Evolutionary conservation across 441 rosid genomes (phyloP).

Genomic region (Rhodomyrtus psidioides): DNA sequence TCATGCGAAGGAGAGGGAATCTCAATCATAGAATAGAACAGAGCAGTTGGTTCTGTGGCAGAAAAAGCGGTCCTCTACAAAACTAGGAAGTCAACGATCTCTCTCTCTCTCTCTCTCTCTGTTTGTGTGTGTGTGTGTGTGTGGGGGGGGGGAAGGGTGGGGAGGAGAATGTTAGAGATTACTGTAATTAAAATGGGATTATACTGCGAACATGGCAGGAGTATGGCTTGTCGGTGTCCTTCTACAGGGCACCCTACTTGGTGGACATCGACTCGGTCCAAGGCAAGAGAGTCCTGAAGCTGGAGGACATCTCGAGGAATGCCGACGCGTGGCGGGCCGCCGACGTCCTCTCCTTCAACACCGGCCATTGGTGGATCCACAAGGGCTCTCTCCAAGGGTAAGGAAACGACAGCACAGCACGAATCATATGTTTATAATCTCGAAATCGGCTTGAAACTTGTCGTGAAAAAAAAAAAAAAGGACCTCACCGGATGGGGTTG

Average conservation of each 20-base stretch:
- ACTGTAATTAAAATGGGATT: background rate
- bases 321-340: conserved; percentile 51
- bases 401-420: too few species aligned
- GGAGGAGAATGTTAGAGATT: background rate
- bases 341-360: conserved; percentile 69
- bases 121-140: background rate
- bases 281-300: conserved; percentile 57
- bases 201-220: conserved; percentile 37
- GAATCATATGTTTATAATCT: too few species aligned
- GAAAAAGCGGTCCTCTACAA: background rate
- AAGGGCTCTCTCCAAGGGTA: conserved; percentile 70
- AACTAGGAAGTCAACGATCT: background rate
- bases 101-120: background rate
- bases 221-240: conserved; percentile 50
- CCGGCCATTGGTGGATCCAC: conserved; percentile 96
- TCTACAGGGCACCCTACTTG: conserved; percentile 69
- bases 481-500: background rate
- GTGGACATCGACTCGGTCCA: conserved; percentile 60
- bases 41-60: background rate
- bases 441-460: too few species aligned
- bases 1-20: background rate
- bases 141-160: too few species aligned
- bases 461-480: too few species aligned
- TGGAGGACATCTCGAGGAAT: conserved; percentile 57
- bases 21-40: background rate